Base-by-base conservation (phyloP, 2,329 filamentous ascomycete genomes). In the Acephala macrosclerotiorum region DNA sequence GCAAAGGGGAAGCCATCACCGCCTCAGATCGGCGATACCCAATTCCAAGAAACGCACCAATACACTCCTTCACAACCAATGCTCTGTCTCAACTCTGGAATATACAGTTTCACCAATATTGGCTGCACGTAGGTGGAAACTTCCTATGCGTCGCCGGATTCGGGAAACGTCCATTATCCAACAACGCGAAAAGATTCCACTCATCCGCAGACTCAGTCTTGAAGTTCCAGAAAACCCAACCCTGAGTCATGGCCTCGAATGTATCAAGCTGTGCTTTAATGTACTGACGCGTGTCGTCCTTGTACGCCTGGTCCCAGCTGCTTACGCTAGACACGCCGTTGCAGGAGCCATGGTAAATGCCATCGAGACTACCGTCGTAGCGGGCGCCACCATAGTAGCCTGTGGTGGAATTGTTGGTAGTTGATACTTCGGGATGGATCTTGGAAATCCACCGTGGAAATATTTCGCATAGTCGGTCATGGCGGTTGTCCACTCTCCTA, bases 351-450 rank as follows among this genome's bases (percentile, higher is more conserved):
- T 86, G 77, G 61, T 77, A 80, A 0, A 73, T 70, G 59, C 78
- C 81, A 0, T 77, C 73, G 68, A 80, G 84, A 9, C 81, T 82
- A 18, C 86, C 87, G 66, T 87, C 84, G 73, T 76, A 79, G 55
- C 89, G 82, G 18, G 87, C 82, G n/a, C 87, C 87, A 57, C 84
- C 77, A 6, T 84, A 84, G 62, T 83, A 84, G 60, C 88, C 86
- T 69, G 84, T 85, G 59, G 77, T 8, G 68, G 56, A 70, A 82
- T n/a, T 61, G 79, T 80, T 25, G 58, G 82, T 80, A 69, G 82
- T 85, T 53, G 73, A 85, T 84, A 7, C 18, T 88, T 89, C 81
- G 89, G 83, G 22, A 87, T 87, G 29, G 82, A 87, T 1, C n/a
- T 84, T n/a, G 5, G 29, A 55, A 40, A 26, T 38, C 11, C 38